Base-by-base conservation (phyloP, 179 eudicot species). In the Carnegiea gigantea region DNA sequence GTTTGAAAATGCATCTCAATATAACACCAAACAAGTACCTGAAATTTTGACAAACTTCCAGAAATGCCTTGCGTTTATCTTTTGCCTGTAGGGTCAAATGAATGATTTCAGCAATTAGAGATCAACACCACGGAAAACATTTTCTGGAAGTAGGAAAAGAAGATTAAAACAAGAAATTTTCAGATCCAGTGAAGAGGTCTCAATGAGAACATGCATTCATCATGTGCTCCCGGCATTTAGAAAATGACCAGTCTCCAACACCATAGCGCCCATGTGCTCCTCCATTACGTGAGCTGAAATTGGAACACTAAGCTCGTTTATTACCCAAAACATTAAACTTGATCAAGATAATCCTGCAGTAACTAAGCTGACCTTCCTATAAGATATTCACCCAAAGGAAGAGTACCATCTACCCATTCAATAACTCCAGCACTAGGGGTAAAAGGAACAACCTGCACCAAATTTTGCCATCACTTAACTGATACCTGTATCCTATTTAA, bases 391-490 rank as follows among this genome's bases (percentile, higher is more conserved):
- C 97, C 97, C 78, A 96, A 87, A 76, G 99, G 99, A 72, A 96
- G 84, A 84, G 99, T 96, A 64, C 99, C 97, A 82, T 93, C 92
- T 79, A 96, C 99, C 99, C 99, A 96, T 86, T 96, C 99, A 80
- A 94, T 86, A 83, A 96, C 97, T 83, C 98, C 99, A 88, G 99
- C 99, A 92, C 99, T 94, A 5, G 99, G 99, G 83, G 99, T 96
- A 85, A 96, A 96, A 81, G 99, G 98, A 80, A 96, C 92, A 81
- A 96, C 99, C 99, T 96, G 86, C 86, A 80, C 36, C 82, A 78
- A 43, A 36, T 28, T 77, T 73, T 36, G 24, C 49, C 30, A 75
- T 24, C 43, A 86, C 73, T 20, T n/a, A 82, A 64, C 48, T 78
- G 70, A 48, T 10, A 64, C 40, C 70, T 48, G 18, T 65, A 28